A percentile compares a stretch with the other conserved stretches of the same genome.
Conservation (phyloP, 176 grass and related monocot genomes). For the Avena sativa region DNA sequence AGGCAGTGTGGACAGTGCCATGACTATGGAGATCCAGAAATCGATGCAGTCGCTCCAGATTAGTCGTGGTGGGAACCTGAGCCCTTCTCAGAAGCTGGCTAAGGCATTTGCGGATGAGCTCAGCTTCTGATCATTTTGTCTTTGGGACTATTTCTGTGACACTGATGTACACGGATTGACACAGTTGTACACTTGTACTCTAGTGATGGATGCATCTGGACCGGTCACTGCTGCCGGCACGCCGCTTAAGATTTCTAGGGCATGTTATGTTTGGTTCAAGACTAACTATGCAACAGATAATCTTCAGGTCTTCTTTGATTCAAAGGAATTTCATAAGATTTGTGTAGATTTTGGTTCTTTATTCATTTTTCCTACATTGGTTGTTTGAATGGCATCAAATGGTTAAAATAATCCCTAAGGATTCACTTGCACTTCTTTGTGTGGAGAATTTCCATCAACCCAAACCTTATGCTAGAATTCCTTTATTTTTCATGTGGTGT, state of each 20-base stretch:
- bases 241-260: not conserved
- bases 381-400: too few species aligned
- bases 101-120: constrained; percentile 50
- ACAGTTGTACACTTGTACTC: constrained; percentile 8
- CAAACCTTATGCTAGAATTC: too few species aligned
- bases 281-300: too few species aligned
- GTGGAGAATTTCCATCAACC: too few species aligned
- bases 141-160: not conserved
- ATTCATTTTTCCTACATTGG: too few species aligned
- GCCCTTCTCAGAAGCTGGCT: constrained; percentile 67
- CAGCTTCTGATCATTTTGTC: constrained; percentile 28
- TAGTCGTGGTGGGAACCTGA: constrained; percentile 69
- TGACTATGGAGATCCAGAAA: constrained; percentile 88
- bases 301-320: too few species aligned
- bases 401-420: too few species aligned
- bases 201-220: not conserved
- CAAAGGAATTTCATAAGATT: too few species aligned
- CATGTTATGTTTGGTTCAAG: not conserved
- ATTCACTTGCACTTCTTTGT: too few species aligned
- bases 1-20: constrained; percentile 87
- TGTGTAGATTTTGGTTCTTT: too few species aligned
- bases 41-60: constrained; percentile 57
- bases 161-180: not conserved
- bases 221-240: too few species aligned
- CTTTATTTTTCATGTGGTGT: too few species aligned